phyloP scores from a whole-genome alignment of 495 filamentous ascomycete species.

The Margaritispora aquatica region DNA sequence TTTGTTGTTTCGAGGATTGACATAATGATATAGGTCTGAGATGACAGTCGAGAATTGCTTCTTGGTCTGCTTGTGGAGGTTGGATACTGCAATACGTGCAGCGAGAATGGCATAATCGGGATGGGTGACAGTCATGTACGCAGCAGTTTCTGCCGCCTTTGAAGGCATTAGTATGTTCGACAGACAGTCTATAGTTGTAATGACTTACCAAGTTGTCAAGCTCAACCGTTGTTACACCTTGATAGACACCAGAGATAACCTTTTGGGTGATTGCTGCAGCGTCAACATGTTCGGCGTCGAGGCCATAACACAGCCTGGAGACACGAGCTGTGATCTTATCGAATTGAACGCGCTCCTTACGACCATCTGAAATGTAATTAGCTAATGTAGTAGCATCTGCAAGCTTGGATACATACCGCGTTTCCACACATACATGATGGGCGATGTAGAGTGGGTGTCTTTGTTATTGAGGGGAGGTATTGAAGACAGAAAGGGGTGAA shows the following conservation, averaged over 20 bases:
- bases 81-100: slow-evolving; percentile 96
- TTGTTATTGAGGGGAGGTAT: background rate
- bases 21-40: slow-evolving; percentile 88
- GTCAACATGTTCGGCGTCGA: slow-evolving; percentile 95
- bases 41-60: slow-evolving; percentile 97
- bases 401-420: slow-evolving; percentile 41
- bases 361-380: slow-evolving; percentile 67
- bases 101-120: slow-evolving; percentile 99
- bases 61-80: slow-evolving; percentile 99
- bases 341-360: slow-evolving; percentile 99
- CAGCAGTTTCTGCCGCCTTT: slow-evolving; percentile 95
- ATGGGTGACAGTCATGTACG: slow-evolving; percentile 99
- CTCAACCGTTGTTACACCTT: slow-evolving; percentile 92
- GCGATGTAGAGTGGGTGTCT: slow-evolving; percentile 10
- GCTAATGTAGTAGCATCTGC: background rate
- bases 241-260: slow-evolving; percentile 98
- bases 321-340: slow-evolving; percentile 99
- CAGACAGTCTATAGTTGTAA: background rate
- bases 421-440: slow-evolving; percentile 54
- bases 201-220: slow-evolving; percentile 86
- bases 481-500: background rate
- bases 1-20: slow-evolving; percentile 88
- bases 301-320: slow-evolving; percentile 92
- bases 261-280: slow-evolving; percentile 98
- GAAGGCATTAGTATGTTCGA: slow-evolving; percentile 15